phyloP scores from a whole-genome alignment of 2,329 filamentous ascomycete species.

The Cryphonectria radicalis region DNA sequence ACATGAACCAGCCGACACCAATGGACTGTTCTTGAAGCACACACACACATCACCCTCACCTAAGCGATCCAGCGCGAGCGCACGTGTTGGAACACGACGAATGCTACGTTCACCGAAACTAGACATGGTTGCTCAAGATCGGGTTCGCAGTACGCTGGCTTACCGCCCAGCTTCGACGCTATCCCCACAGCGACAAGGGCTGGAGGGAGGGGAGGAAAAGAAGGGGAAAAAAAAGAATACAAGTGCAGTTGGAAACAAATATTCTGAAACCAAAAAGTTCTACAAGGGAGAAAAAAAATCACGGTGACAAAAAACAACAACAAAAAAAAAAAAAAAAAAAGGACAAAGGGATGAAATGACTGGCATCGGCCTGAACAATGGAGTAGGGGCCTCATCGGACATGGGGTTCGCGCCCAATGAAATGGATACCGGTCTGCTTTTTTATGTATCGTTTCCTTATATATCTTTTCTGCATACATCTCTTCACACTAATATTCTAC shows the following conservation, averaged over 20 bases:
- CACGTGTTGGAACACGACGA: background rate
- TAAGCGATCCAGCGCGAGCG: background rate
- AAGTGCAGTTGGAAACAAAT: background rate
- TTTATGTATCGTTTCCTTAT: background rate
- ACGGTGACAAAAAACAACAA: background rate
- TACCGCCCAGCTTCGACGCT: background rate
- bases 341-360: background rate
- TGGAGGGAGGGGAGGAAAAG: background rate
- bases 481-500: background rate
- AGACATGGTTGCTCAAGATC: background rate
- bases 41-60: no score
- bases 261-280: background rate
- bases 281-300: background rate
- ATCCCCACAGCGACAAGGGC: background rate
- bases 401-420: background rate
- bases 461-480: background rate
- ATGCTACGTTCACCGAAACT: background rate
- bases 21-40: constrained; percentile 23
- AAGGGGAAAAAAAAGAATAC: background rate
- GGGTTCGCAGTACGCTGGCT: background rate
- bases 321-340: background rate
- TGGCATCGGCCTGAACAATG: background rate
- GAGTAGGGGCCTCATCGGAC: background rate
- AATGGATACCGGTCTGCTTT: background rate
- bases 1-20: constrained; percentile 23